These are phyloP conservation scores for Coprinopsis sp. DNA, from an alignment of 768 basidiomycete genomes.

Conservation along the genomic window DNA sequence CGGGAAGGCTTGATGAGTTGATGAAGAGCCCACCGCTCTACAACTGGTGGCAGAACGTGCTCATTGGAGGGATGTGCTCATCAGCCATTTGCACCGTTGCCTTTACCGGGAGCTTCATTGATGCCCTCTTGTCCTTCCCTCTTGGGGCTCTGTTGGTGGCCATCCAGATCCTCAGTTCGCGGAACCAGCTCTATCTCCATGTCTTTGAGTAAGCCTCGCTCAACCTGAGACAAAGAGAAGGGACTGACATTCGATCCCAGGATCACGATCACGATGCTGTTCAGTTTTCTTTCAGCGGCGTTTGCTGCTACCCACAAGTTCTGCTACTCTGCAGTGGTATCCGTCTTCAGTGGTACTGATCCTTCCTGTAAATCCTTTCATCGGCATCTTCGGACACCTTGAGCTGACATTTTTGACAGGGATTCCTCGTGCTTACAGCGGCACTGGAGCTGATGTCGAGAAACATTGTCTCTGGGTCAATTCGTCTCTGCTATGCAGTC, in stretches of 20 bases:
- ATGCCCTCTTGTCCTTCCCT: constrained; percentile 66
- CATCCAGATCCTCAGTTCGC: constrained; percentile 65
- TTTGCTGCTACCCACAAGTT: constrained; percentile 63
- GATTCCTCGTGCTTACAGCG: constrained; percentile 67
- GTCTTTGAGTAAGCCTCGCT: constrained; percentile 60
- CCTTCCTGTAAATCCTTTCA: constrained; percentile 49
- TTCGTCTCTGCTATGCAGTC: constrained; percentile 74
- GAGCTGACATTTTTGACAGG: constrained; percentile 22
- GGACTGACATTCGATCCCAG: constrained; percentile 26
- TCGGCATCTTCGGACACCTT: constrained; percentile 24
- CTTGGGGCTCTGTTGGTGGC: constrained; percentile 71
- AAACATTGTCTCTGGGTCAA: constrained; percentile 80
- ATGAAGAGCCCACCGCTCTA: constrained; percentile 68
- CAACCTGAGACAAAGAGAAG: background rate
- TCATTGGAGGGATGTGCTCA: constrained; percentile 77
- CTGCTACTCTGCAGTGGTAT: constrained; percentile 79
- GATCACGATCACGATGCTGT: constrained; percentile 73
- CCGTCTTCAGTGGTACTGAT: constrained; percentile 74
- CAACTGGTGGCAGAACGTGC: constrained; percentile 50
- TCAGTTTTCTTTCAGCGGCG: constrained; percentile 76
- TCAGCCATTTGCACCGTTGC: constrained; percentile 68
- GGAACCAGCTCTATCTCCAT: constrained; percentile 76
- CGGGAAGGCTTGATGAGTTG: constrained; percentile 59
- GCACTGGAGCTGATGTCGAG: constrained; percentile 76
- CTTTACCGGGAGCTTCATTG: constrained; percentile 75